Conservation (phyloP, 306 rosid species). For the Sindora glabra region DNA sequence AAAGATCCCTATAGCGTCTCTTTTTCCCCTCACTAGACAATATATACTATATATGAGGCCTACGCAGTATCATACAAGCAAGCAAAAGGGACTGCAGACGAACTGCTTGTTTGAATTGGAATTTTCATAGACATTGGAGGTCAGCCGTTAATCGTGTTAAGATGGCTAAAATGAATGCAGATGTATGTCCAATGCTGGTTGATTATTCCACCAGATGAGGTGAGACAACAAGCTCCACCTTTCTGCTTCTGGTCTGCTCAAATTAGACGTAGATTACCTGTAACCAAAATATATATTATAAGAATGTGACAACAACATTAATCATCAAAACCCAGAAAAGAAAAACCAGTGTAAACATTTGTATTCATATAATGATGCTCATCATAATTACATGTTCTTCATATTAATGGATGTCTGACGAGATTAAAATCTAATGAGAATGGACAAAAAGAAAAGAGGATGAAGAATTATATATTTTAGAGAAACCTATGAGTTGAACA, state of each 20-base stretch:
- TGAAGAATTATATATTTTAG: neutral
- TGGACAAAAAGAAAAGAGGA: neutral
- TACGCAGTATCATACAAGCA: constrained; percentile 34
- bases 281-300: neutral
- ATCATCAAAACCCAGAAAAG: neutral
- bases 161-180: constrained; percentile 14
- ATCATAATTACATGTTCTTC: neutral
- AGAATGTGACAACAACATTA: neutral
- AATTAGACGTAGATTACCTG: constrained; percentile 41
- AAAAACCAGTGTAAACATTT: neutral
- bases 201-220: constrained; percentile 23
- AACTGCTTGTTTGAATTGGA: constrained; percentile 33
- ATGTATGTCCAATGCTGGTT: constrained; percentile 20
- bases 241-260: constrained; percentile 20
- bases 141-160: constrained; percentile 27
- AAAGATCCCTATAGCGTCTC: constrained; percentile 32
- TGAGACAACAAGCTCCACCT: constrained; percentile 21
- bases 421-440: neutral
- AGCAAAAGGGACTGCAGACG: constrained; percentile 14
- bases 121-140: constrained; percentile 30
- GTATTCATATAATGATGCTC: neutral
- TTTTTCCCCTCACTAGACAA: constrained; percentile 36
- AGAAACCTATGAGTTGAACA: neutral
- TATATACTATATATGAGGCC: constrained; percentile 56
- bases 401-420: too few species aligned